phyloP scores from a whole-genome alignment of 345 rosid genomes.

The Pistacia integerrima region DNA sequence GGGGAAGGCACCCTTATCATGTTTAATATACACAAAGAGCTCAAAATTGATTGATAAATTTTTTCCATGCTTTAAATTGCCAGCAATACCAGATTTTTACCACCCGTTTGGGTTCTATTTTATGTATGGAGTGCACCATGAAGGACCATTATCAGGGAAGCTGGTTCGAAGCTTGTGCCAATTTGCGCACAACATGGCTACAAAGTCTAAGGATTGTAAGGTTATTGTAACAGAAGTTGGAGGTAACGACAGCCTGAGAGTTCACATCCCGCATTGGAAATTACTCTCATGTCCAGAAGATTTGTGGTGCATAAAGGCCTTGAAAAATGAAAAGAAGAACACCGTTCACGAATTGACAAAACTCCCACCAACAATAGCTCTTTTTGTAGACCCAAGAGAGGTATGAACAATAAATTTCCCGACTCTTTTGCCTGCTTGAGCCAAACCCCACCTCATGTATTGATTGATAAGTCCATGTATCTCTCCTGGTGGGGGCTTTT shows the following conservation, averaged over 20 bases:
- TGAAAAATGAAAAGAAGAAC: slow-evolving; percentile 42
- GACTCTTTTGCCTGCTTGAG: slow-evolving; percentile 14
- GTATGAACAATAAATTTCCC: slow-evolving; percentile 34
- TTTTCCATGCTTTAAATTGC: slow-evolving; percentile 53
- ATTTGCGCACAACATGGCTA: slow-evolving; percentile 69
- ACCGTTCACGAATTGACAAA: slow-evolving; percentile 30
- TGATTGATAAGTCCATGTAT: slow-evolving; percentile 28
- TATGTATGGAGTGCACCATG: slow-evolving; percentile 63
- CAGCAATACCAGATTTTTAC: slow-evolving; percentile 57
- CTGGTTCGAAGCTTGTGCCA: slow-evolving; percentile 56
- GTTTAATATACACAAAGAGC: slow-evolving; percentile 48
- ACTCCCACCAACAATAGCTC: slow-evolving; percentile 35
- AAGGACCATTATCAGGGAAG: slow-evolving; percentile 61
- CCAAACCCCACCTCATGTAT: slow-evolving; percentile 29
- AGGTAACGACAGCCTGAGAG: slow-evolving; percentile 34
- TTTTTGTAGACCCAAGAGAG: slow-evolving; percentile 93
- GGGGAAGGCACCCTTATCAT: slow-evolving; percentile 60
- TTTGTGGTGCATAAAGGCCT: slow-evolving; percentile 77
- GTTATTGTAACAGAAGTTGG: slow-evolving; percentile 68
- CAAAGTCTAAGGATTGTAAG: slow-evolving; percentile 48
- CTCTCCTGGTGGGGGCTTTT: slow-evolving; percentile 35
- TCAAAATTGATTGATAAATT: slow-evolving; percentile 44
- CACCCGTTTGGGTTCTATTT: slow-evolving; percentile 76
- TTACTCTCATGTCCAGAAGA: slow-evolving; percentile 77
- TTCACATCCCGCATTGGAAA: slow-evolving; percentile 73